These are phyloP conservation scores for Aspergillus sp. DNA, from an alignment of 2,329 filamentous ascomycete genomes.

Conservation along the genomic window DNA sequence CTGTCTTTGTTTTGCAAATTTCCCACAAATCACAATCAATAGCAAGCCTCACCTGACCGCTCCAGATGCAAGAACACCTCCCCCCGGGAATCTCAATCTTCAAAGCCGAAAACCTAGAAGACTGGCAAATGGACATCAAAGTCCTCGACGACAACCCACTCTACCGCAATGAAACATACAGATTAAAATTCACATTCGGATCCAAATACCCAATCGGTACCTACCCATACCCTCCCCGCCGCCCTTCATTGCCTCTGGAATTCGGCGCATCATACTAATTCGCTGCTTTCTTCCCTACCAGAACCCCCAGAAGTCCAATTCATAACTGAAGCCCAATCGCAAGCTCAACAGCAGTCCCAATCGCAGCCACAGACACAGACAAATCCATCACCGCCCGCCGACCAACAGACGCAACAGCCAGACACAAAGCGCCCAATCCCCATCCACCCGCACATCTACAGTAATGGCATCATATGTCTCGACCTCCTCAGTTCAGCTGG, in stretches of 20 bases:
- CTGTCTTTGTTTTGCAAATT: not conserved
- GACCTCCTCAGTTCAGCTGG: constrained; percentile 84
- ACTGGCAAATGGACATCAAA: constrained; percentile 89
- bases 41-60: not conserved
- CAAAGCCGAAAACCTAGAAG: constrained; percentile 75
- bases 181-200: constrained; percentile 84
- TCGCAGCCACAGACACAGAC: not conserved
- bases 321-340: constrained; percentile 36
- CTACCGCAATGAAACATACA: constrained; percentile 76
- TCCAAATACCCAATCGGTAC: constrained; percentile 85
- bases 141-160: constrained; percentile 90
- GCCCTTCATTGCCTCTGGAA: not conserved
- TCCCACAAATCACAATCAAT: too few relatives aligned
- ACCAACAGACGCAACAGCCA: not conserved
- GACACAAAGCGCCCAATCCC: constrained; percentile 64
- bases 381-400: not conserved
- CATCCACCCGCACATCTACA: constrained; percentile 97
- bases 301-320: constrained; percentile 96
- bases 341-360: not conserved
- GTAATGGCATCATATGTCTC: constrained; percentile 97
- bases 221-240: constrained; percentile 7
- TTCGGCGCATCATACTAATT: too few relatives aligned
- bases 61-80: constrained; percentile 56
- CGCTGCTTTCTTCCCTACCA: constrained; percentile 35
- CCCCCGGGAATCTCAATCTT: constrained; percentile 75